Evolutionary conservation across 2,329 filamentous ascomycete species (phyloP).

Genomic region (Mycosphaerella sp.): DNA sequence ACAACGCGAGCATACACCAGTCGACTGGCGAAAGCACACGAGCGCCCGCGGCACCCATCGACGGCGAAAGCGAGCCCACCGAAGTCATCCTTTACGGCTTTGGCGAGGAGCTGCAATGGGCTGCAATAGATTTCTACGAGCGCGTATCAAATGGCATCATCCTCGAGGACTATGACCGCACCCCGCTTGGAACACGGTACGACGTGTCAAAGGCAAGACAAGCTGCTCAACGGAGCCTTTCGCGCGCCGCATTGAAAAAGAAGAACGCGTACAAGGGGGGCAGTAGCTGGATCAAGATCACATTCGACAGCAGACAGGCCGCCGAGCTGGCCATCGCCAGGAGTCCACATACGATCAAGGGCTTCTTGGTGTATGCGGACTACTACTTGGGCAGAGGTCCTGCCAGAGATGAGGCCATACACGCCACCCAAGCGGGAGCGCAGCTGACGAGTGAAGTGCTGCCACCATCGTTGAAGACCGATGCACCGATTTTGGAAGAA

Average conservation of each 20-base stretch:
- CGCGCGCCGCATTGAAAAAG: conserved; percentile 65
- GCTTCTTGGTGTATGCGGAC: conserved; percentile 45
- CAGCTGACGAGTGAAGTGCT: conserved; percentile 27
- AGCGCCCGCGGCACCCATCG: conserved; percentile 28
- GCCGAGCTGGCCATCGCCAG: conserved; percentile 45
- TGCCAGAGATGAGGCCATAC: conserved; percentile 39
- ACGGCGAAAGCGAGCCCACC: conserved; percentile 47
- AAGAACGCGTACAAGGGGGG: conserved; percentile 78
- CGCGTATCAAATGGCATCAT: conserved; percentile 71
- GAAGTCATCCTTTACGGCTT: conserved; percentile 86
- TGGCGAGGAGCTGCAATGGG: conserved; percentile 63
- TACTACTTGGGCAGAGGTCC: conserved; percentile 43
- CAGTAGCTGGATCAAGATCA: conserved; percentile 74
- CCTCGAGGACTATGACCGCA: conserved; percentile 87
- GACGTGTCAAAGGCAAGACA: conserved; percentile 68
- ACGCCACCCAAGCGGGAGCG: conserved; percentile 34
- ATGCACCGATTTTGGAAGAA: conserved; percentile 20
- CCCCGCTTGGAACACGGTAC: conserved; percentile 69
- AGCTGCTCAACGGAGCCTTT: conserved; percentile 61
- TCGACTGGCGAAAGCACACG: conserved; percentile 1
- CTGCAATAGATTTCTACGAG: conserved; percentile 84
- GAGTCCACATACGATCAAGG: conserved; percentile 44
- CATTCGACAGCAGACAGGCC: conserved; percentile 45
- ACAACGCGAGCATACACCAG: conserved; percentile 32
- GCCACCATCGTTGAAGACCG: conserved; percentile 31